A percentile compares a stretch with the other conserved stretches of the same genome.
These are phyloP conservation scores for Tubosaeta sp. DNA, from an alignment of 768 basidiomycete species.

Conservation along the genomic window DNA sequence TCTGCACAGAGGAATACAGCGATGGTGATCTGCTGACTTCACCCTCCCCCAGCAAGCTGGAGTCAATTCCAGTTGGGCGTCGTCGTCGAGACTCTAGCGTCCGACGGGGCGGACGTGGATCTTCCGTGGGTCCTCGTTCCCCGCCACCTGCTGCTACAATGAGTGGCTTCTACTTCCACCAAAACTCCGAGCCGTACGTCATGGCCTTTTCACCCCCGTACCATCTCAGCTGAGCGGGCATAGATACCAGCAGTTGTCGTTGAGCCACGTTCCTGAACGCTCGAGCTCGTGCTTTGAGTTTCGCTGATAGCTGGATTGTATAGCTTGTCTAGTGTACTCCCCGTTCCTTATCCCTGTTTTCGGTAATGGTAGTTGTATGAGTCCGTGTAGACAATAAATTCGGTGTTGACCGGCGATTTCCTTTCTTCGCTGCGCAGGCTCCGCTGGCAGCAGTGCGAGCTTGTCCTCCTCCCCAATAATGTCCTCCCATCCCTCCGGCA, in stretches of 20 bases:
- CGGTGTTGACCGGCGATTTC: conserved; percentile 32
- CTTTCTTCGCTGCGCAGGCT: conserved; percentile 31
- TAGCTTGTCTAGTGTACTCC: conserved; percentile 20
- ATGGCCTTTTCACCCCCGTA: background rate
- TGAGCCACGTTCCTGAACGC: conserved; percentile 71
- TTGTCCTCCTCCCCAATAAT: conserved; percentile 32
- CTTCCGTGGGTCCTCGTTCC: conserved; percentile 45
- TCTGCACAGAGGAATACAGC: conserved; percentile 25
- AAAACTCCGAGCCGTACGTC: conserved; percentile 89
- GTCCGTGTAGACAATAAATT: conserved; percentile 2
- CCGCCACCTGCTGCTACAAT: conserved; percentile 61
- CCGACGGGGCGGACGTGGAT: conserved; percentile 41
- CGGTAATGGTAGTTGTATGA: background rate
- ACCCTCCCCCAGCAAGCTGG: conserved; percentile 33
- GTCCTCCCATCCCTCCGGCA: conserved; percentile 54
- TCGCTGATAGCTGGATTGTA: conserved; percentile 46
- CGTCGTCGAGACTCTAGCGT: conserved; percentile 45
- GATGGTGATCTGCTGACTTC: conserved; percentile 27
- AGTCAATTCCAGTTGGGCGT: conserved; percentile 34
- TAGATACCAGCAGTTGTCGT: conserved; percentile 86
- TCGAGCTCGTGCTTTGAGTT: conserved; percentile 83
- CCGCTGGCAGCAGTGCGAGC: conserved; percentile 17
- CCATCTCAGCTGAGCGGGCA: conserved; percentile 4
- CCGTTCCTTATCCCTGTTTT: conserved; percentile 10
- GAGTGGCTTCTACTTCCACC: conserved; percentile 92